Evolutionary conservation across 805 yeast genomes (phyloP).

Genomic region (Cyberlindnera veronae): DNA sequence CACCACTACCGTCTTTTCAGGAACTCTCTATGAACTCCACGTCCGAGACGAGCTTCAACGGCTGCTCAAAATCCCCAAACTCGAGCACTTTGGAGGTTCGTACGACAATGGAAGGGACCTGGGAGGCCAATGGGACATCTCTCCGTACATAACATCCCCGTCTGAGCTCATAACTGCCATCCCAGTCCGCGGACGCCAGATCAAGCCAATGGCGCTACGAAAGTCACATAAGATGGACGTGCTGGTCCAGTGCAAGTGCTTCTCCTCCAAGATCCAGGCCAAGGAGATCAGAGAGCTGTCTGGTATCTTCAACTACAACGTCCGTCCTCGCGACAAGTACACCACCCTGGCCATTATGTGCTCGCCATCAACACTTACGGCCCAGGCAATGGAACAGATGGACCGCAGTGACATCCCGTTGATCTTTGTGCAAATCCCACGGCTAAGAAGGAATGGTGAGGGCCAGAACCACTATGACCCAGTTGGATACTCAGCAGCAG

Average conservation of each 20-base stretch:
- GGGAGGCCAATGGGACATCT: conserved; percentile 21
- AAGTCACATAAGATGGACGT: conserved; percentile 15
- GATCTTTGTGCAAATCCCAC: conserved; percentile 20
- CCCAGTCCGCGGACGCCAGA: conserved; percentile 6
- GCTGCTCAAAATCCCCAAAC: conserved; percentile 3
- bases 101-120: conserved; percentile 27
- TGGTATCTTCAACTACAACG: conserved; percentile 23
- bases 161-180: conserved; percentile 1
- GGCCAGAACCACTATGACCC: conserved; percentile 13
- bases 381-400: conserved; percentile 23
- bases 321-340: conserved; percentile 11
- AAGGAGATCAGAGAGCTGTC: conserved; percentile 26
- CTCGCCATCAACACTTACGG: conserved; percentile 21
- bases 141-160: background rate
- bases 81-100: conserved; percentile 24
- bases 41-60: conserved; percentile 13
- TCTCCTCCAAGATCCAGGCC: conserved; percentile 23
- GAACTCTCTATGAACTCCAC: conserved; percentile 26
- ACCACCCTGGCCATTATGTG: conserved; percentile 21
- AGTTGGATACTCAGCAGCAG: conserved; percentile 5
- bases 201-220: conserved; percentile 13
- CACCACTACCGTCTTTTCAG: conserved; percentile 23
- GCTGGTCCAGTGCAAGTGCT: conserved; percentile 26
- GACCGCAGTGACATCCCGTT: conserved; percentile 21
- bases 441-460: conserved; percentile 1